Base-by-base conservation (phyloP, 2,329 filamentous ascomycete genomes). In the Rosellinia necatrix region DNA sequence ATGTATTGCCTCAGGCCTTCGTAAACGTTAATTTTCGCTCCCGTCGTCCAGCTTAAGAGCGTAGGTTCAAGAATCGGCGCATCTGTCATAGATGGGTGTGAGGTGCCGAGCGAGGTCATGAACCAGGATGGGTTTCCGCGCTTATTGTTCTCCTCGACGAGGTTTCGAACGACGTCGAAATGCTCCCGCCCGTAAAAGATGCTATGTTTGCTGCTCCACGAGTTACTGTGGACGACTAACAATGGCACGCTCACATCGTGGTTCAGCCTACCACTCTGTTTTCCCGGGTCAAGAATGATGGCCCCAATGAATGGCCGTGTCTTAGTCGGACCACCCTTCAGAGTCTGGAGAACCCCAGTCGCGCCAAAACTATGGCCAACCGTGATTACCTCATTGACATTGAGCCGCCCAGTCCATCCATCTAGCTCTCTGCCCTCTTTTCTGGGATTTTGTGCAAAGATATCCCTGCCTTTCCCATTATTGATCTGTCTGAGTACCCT, bases 361-460 rank as follows among this genome's bases (percentile, higher is more conserved):
- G 85, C 86, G 44, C 86, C 86, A 71, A 85, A 88, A 0, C 83
- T 87, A 67, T 89, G 86, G 0, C 86, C 86, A 3, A 75, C 81
- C 7, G 88, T 75, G 41, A 83, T 77, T 62, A 86, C 76, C 30
- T 79, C 76, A 25, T 78, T 71, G 41, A 80, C 74, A 66, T 86
- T 78, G 6, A 89, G 76, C 8, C 83, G 77, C 52, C 72, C 71
- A 30, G 74, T 68, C 78, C 85, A 89, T 13, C 72, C 70, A 3
- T 72, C 63, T 1, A 86, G 75, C 59, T 72, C 71, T 19, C 63
- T 64, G 40, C 77, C 82, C 67, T 81, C 82, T 30, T 59, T 65
- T 60, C 76, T 78, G 8, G 76, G 71, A 71, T 81, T 87, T 2
- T 66, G 57, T 22, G 61, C 47, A 53, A 68, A 71, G 25, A 77